Evolutionary conservation across 164 flowering plant species (phyloP).

Genomic region (Protea cynaroides): DNA sequence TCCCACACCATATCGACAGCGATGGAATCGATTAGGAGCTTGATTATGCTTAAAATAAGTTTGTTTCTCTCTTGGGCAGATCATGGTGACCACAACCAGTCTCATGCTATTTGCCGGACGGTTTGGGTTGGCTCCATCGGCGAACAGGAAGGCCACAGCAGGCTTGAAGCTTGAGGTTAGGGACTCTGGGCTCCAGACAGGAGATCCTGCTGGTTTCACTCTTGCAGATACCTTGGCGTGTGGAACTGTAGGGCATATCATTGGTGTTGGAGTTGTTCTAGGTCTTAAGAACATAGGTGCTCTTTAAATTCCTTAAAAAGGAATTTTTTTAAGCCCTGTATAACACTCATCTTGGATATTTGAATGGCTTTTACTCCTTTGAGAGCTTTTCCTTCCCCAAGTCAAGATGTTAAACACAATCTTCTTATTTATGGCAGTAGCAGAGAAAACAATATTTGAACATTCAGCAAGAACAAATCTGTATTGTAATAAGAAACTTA

Average conservation of each 20-base stretch:
- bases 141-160: constrained; percentile 92
- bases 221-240: constrained; percentile 92
- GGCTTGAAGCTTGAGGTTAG: constrained; percentile 79
- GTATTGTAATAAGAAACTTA: too few relatives aligned
- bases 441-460: too few relatives aligned
- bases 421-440: too few relatives aligned
- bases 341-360: background rate
- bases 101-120: constrained; percentile 96
- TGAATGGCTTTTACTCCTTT: background rate
- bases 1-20: too few relatives aligned
- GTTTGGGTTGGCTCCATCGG: constrained; percentile 93
- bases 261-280: constrained; percentile 92
- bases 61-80: constrained; percentile 30
- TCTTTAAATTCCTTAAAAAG: constrained; percentile 22
- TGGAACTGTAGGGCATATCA: constrained; percentile 81
- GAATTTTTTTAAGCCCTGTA: background rate
- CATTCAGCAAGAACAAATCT: too few relatives aligned
- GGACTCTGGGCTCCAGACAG: constrained; percentile 92
- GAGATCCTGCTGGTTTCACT: constrained; percentile 98
- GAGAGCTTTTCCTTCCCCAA: background rate
- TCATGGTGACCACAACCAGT: constrained; percentile 76
- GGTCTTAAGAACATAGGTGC: constrained; percentile 85
- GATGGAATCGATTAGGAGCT: too few relatives aligned
- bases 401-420: too few relatives aligned
- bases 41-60: background rate